Conservation (phyloP, 2,329 filamentous ascomycete genomes). For the Claviceps fusiformis region DNA sequence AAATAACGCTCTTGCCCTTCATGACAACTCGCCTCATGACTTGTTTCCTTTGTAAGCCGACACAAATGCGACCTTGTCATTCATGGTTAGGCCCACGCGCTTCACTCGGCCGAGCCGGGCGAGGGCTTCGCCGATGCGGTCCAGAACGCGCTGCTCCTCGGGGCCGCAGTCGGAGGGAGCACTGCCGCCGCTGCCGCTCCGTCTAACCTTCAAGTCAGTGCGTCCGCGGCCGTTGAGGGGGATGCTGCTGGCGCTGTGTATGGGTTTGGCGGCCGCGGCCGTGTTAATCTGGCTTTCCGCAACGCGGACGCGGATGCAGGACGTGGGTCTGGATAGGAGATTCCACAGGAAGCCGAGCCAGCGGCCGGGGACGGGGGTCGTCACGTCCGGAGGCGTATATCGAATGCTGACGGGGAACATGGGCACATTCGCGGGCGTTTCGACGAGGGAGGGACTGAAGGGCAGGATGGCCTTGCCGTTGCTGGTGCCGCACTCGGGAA, state of each 20-base stretch:
- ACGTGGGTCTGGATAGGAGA: conserved; percentile 69
- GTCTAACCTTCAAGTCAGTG: conserved; percentile 16
- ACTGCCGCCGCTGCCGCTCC: not conserved
- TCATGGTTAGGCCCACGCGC: conserved; percentile 69
- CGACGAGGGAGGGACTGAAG: conserved; percentile 63
- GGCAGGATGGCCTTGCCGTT: conserved; percentile 86
- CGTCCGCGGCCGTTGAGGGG: conserved; percentile 8
- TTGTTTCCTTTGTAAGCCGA: conserved; percentile 43
- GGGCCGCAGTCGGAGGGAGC: conserved; percentile 17
- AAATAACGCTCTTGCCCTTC: too few species aligned
- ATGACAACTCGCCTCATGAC: conserved; percentile 10
- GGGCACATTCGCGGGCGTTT: conserved; percentile 50
- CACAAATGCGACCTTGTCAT: conserved; percentile 74
- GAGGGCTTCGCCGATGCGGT: conserved; percentile 70
- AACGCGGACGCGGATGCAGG: conserved; percentile 82
- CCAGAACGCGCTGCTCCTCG: conserved; percentile 58
- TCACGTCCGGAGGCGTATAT: conserved; percentile 80
- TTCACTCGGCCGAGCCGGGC: conserved; percentile 81
- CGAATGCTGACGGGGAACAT: conserved; percentile 86
- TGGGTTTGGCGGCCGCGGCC: conserved; percentile 20
- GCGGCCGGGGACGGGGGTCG: conserved; percentile 69
- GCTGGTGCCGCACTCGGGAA: conserved; percentile 88
- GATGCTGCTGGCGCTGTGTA: conserved; percentile 16
- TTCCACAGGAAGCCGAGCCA: conserved; percentile 72
- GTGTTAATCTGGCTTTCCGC: conserved; percentile 57